Evolutionary conservation across 306 rosid genomes (phyloP).

Genomic region (Senna tora): DNA sequence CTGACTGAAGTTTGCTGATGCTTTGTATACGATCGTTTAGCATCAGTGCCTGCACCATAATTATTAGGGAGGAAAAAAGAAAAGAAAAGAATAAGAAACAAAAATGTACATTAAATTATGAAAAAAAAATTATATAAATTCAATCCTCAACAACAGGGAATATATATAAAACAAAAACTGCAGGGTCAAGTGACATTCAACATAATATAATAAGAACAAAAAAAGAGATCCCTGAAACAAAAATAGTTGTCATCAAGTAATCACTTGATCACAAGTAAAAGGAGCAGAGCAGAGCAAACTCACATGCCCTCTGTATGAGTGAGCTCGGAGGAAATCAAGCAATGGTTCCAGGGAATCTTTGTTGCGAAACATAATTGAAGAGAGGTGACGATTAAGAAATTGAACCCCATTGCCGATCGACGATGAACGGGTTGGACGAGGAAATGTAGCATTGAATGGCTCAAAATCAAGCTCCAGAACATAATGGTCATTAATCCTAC

Average conservation of each 20-base stretch:
- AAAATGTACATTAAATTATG: neutral
- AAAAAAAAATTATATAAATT: neutral
- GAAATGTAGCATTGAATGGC: conserved; percentile 89
- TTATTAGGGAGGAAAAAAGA: neutral
- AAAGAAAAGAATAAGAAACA: neutral
- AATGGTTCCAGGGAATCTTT: conserved; percentile 80
- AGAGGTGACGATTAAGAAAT: conserved; percentile 95
- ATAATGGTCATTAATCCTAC: conserved; percentile 50
- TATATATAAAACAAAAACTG: neutral
- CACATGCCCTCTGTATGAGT: conserved; percentile 78
- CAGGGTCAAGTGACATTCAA: neutral
- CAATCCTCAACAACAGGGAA: neutral
- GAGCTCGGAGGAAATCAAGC: conserved; percentile 86
- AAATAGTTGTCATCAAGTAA: conserved; percentile 8
- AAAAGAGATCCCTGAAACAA: neutral
- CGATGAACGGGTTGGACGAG: conserved; percentile 84
- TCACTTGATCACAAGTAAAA: conserved; percentile 9
- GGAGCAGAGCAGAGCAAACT: conserved; percentile 39
- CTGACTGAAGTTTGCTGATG: conserved; percentile 72
- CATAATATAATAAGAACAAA: neutral
- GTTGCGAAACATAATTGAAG: conserved; percentile 83
- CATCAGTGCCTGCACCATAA: conserved; percentile 73
- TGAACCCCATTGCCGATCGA: conserved; percentile 98
- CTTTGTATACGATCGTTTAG: conserved; percentile 69
- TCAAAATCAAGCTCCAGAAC: conserved; percentile 88